Percentiles rank a stretch among this genome's conserved stretches.
These are phyloP conservation scores for Plantago rigida DNA, from an alignment of 305 asterid genomes.

Conservation along the genomic window DNA sequence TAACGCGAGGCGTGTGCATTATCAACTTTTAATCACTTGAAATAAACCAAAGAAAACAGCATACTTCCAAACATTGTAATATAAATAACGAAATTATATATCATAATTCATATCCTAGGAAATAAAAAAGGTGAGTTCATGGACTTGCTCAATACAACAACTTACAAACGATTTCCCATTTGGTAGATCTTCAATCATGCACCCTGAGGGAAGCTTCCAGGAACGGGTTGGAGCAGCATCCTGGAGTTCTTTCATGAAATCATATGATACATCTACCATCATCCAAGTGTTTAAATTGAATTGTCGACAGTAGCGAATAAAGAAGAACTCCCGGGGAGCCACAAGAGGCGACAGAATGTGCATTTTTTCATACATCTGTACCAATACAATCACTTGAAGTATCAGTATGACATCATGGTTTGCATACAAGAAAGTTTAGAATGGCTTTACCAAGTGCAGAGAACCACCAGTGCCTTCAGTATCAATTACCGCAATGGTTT, in stretches of 20 bases:
- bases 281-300: constrained; percentile 46
- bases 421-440: constrained; percentile 1
- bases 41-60: not conserved
- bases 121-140: not conserved
- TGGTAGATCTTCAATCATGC: constrained; percentile 48
- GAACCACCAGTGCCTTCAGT: constrained; percentile 40
- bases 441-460: constrained; percentile 42
- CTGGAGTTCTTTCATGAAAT: constrained; percentile 33
- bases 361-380: constrained; percentile 55
- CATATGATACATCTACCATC: constrained; percentile 51
- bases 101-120: not conserved
- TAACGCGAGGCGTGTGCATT: not conserved
- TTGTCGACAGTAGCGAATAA: constrained; percentile 52
- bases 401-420: not conserved
- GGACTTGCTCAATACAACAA: not conserved
- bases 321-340: constrained; percentile 56
- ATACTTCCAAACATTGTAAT: not conserved
- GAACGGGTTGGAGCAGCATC: constrained; percentile 35
- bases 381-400: not conserved
- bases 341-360: constrained; percentile 66
- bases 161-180: constrained; percentile 52
- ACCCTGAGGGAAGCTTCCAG: constrained; percentile 73
- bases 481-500: constrained; percentile 41
- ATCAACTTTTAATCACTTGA: not conserved
- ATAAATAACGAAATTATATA: not conserved